Base-by-base conservation (phyloP, 2,329 filamentous ascomycete species). In the Setomelanomma holmii region DNA sequence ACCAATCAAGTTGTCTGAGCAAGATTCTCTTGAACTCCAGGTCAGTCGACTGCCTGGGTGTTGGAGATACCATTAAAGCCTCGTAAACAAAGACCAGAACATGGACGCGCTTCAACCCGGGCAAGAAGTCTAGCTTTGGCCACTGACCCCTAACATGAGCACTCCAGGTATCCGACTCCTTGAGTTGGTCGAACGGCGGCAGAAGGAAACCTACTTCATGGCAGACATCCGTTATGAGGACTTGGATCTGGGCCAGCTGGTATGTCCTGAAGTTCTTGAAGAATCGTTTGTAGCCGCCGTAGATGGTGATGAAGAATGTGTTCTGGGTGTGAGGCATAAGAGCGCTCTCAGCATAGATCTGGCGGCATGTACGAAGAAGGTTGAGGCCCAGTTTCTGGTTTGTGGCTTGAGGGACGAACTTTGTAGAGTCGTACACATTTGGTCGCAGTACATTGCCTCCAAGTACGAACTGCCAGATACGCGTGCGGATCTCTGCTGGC, bases 271-370 rank as follows among this genome's bases (percentile, higher is more conserved):
- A 2, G 16, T 36, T 5, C 10, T 17, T 16, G 2, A 16, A 2
- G 34, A 8, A 7, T 3, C 2, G 3, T n/a, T 36, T 4, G 3
- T 2, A 10, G 16, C 6, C 3, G 3, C 34, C 16, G 8, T 8
- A 33, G 6, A 14, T n/a, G 3, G 16, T 4, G n/a, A 43, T 20
- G 12, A 11, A 20, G 40, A 43, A 43, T 11, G 27, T 20, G n/a
- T 43, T 43, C n/a, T 10, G 1, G 5, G 5, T 33, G 27, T 33
- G 52, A 1, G 48, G 48, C 4, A 46, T 7, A 5, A 47, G 20
- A 0, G 43, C 24, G 1, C 54, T 36, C 23, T 61, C 58, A 10
- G n/a, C 8, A 41, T 47, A 58, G 17, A 52, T 27, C 7, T 61
- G 55, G 16, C 60, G 52, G 33, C 46, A 56, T 11, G 34, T 11